Evolutionary conservation across 2,329 filamentous ascomycete species (phyloP).

Genomic region (Penicillium sp.): DNA sequence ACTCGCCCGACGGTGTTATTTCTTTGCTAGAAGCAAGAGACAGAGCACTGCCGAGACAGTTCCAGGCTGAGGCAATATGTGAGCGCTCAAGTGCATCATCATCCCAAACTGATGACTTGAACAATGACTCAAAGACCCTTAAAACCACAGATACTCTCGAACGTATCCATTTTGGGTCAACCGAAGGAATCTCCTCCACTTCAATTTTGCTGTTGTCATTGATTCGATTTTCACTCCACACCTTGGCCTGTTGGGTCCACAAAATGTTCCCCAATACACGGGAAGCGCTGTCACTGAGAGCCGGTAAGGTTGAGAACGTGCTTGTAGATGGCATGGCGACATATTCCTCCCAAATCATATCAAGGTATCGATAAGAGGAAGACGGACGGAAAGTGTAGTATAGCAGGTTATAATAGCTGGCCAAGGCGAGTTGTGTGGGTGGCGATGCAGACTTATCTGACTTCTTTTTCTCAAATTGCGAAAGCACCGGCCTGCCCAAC

Average conservation of each 20-base stretch:
- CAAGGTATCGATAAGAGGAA: constrained; percentile 63
- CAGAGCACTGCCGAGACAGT: constrained; percentile 60
- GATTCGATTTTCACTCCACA: constrained; percentile 75
- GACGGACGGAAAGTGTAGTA: constrained; percentile 80
- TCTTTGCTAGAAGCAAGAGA: constrained; percentile 71
- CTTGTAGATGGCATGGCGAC: constrained; percentile 63
- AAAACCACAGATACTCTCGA: constrained; percentile 67
- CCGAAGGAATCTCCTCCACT: constrained; percentile 73
- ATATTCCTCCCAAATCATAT: constrained; percentile 75
- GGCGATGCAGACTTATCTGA: constrained; percentile 49
- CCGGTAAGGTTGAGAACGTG: constrained; percentile 50
- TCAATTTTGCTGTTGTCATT: constrained; percentile 58
- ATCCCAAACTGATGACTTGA: constrained; percentile 52
- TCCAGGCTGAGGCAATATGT: constrained; percentile 58
- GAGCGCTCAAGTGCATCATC: constrained; percentile 41
- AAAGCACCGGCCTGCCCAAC: constrained; percentile 66
- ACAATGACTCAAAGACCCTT: constrained; percentile 54
- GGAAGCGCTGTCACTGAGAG: constrained; percentile 60
- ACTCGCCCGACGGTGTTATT: constrained; percentile 81
- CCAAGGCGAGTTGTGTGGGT: constrained; percentile 59
- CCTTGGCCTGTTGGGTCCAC: constrained; percentile 49
- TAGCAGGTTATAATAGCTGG: constrained; percentile 73
- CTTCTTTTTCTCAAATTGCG: constrained; percentile 66
- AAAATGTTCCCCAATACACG: constrained; percentile 70
- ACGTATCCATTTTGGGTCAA: constrained; percentile 86